phyloP scores from a whole-genome alignment of 148 eudicot genomes.

The Polygonum maritimum region DNA sequence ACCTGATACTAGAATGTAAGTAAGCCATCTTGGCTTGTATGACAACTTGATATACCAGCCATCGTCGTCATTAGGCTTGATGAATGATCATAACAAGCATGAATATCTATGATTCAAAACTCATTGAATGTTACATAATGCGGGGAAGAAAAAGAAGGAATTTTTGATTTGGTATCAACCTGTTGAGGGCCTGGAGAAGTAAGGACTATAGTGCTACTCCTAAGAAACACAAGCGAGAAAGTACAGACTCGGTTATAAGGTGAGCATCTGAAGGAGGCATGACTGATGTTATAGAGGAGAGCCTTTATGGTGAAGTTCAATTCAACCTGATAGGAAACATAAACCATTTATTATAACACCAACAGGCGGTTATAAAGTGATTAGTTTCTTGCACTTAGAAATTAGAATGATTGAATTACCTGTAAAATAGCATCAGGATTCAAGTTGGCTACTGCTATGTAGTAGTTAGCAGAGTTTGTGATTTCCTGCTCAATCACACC shows the following conservation, averaged over 20 bases:
- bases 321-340: constrained; percentile 24
- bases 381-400: neutral
- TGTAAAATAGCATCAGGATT: constrained; percentile 24
- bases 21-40: constrained; percentile 44
- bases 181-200: constrained; percentile 33
- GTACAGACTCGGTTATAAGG: constrained; percentile 30
- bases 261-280: constrained; percentile 33
- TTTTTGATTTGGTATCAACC: constrained; percentile 19
- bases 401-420: constrained; percentile 12
- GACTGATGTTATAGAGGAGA: constrained; percentile 29
- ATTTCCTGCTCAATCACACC: constrained; percentile 35
- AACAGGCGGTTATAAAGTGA: neutral
- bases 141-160: neutral
- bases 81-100: neutral
- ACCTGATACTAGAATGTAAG: constrained; percentile 36
- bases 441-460: constrained; percentile 43
- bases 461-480: constrained; percentile 29
- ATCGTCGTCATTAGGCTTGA: constrained; percentile 22
- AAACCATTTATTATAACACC: neutral
- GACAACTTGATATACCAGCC: constrained; percentile 35
- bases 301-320: constrained; percentile 42
- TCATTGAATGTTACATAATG: neutral
- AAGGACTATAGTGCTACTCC: constrained; percentile 26
- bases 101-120: neutral
- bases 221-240: constrained; percentile 30